Conservation (phyloP, 768 basidiomycete genomes). For the Serendipita sp. region DNA sequence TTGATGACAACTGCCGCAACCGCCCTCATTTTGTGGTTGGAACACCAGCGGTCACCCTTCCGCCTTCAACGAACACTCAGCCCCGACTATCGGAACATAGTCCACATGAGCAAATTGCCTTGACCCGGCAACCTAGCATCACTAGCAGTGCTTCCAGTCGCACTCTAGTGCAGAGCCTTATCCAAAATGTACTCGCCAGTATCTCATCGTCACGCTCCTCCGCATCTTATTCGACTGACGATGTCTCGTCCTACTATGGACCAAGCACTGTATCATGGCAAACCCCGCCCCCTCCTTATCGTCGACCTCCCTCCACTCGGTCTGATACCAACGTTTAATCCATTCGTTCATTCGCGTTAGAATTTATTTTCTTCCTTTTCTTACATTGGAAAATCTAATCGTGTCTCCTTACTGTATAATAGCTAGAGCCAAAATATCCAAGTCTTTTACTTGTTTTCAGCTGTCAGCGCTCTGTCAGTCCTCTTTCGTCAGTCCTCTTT, state of each 20-base stretch:
- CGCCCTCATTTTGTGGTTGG: neutral
- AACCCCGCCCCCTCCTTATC: neutral
- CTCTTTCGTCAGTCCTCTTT: too few species aligned
- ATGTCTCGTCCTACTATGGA: neutral
- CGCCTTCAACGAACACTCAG: neutral
- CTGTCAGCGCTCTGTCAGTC: too few species aligned
- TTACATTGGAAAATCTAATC: too few species aligned
- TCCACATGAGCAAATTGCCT: neutral
- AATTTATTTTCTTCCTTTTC: too few species aligned
- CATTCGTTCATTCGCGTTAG: too few species aligned
- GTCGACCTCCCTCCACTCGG: neutral
- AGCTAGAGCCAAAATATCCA: too few species aligned
- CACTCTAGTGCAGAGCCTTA: neutral
- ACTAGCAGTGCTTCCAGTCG: neutral
- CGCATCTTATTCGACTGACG: neutral
- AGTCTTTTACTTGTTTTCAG: too few species aligned
- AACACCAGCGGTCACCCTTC: neutral
- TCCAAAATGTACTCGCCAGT: neutral
- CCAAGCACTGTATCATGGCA: neutral
- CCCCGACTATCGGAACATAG: neutral
- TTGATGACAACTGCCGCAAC: neutral
- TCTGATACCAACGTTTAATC: too few species aligned
- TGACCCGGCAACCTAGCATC: neutral
- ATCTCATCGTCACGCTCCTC: neutral
- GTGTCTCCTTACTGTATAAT: too few species aligned